Percentiles rank a stretch among this genome's conserved stretches.
phyloP scores from a whole-genome alignment of 306 rosid species.

The Cicer cuneatum region DNA sequence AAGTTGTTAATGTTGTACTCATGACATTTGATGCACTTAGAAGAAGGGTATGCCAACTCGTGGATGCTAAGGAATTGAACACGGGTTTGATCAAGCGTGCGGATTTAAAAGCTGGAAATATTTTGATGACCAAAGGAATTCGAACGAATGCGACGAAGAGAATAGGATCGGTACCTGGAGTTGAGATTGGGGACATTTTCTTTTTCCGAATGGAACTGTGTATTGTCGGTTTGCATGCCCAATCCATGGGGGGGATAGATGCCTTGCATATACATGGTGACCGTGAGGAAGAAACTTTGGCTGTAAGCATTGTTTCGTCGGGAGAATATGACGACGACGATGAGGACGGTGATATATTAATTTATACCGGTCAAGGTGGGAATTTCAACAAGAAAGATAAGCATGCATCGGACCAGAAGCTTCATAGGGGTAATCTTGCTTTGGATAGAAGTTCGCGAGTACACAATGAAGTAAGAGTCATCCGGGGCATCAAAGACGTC shows the following conservation, averaged over 20 bases:
- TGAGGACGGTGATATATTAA: slow-evolving; percentile 62
- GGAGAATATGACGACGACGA: slow-evolving; percentile 69
- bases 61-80: slow-evolving; percentile 59
- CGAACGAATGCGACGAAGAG: slow-evolving; percentile 69
- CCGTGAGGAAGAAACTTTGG: slow-evolving; percentile 57
- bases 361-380: slow-evolving; percentile 76
- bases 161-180: slow-evolving; percentile 64
- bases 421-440: slow-evolving; percentile 78
- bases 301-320: slow-evolving; percentile 69
- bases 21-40: slow-evolving; percentile 59
- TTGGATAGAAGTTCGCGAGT: slow-evolving; percentile 63
- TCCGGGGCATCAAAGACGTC: slow-evolving; percentile 64
- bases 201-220: slow-evolving; percentile 69
- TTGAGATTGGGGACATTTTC: slow-evolving; percentile 79
- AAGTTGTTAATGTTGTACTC: slow-evolving; percentile 57
- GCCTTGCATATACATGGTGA: slow-evolving; percentile 50
- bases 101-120: slow-evolving; percentile 63
- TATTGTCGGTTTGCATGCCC: slow-evolving; percentile 68
- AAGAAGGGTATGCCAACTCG: slow-evolving; percentile 69
- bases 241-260: slow-evolving; percentile 78
- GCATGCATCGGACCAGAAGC: slow-evolving; percentile 64
- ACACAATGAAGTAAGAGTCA: slow-evolving; percentile 65
- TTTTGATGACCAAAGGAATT: slow-evolving; percentile 61
- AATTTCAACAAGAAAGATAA: slow-evolving; percentile 55
- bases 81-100: slow-evolving; percentile 54